Conservation (phyloP, 192 early-diverging fungal species). For the Gryganskiella cystojenkinii region DNA sequence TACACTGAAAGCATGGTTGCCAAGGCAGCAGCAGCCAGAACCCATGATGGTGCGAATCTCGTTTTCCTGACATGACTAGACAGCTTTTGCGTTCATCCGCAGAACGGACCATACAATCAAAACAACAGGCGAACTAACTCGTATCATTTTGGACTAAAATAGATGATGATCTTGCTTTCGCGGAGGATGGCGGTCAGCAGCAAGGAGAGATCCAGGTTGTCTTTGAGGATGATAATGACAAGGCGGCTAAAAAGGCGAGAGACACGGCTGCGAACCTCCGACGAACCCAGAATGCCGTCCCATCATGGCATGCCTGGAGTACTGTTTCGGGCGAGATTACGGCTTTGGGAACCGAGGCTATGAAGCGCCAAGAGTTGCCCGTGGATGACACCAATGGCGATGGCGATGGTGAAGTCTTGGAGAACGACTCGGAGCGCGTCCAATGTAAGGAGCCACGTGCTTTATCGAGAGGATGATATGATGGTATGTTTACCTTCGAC, state of each 20-base stretch:
- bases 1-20: constrained; percentile 55
- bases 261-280: constrained; percentile 74
- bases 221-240: constrained; percentile 76
- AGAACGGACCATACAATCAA: too few relatives aligned
- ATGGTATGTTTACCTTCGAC: constrained; percentile 21
- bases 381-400: constrained; percentile 54
- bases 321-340: constrained; percentile 72
- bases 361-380: constrained; percentile 42
- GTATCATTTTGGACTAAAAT: constrained; percentile 10
- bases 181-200: constrained; percentile 71
- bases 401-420: constrained; percentile 46
- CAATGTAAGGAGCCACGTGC: constrained; percentile 50
- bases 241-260: constrained; percentile 70
- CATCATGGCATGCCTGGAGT: constrained; percentile 82
- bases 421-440: constrained; percentile 50
- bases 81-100: too few relatives aligned
- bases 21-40: constrained; percentile 51
- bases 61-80: background rate
- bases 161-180: constrained; percentile 70
- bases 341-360: constrained; percentile 42
- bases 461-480: background rate
- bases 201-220: constrained; percentile 77
- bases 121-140: background rate
- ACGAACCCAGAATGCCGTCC: constrained; percentile 78
- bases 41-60: constrained; percentile 34